Evolutionary conservation across 2,329 filamentous ascomycete genomes (phyloP).

Genomic region (Aspergillus sp.): DNA sequence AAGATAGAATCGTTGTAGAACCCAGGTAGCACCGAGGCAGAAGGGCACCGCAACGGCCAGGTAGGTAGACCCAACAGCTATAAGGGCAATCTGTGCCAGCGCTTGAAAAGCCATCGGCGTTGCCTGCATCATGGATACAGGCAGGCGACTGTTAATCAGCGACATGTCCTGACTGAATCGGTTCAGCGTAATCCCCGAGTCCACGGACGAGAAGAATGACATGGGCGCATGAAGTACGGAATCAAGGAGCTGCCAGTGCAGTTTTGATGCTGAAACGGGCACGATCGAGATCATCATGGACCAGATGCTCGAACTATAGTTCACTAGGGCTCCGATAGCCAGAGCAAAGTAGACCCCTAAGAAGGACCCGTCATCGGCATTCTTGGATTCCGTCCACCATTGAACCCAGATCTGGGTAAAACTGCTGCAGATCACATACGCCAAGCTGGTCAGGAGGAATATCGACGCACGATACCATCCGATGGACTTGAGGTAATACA

Average conservation of each 20-base stretch:
- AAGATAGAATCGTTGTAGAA: conserved; percentile 43
- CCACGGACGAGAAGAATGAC: conserved; percentile 14
- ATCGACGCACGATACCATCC: background rate
- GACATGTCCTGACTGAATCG: conserved; percentile 28
- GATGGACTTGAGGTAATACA: no score
- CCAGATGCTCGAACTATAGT: background rate
- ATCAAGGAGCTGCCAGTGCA: conserved; percentile 7
- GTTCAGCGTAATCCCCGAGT: conserved; percentile 11
- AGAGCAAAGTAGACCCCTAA: background rate
- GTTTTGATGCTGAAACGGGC: background rate
- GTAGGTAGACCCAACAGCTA: conserved; percentile 36
- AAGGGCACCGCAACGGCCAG: conserved; percentile 36
- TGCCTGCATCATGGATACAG: conserved; percentile 1
- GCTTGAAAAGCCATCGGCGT: background rate
- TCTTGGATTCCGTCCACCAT: conserved; percentile 15
- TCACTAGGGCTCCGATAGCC: background rate
- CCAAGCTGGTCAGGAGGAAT: background rate
- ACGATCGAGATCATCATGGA: conserved; percentile 3
- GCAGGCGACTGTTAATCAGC: conserved; percentile 22
- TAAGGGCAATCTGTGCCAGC: conserved; percentile 8
- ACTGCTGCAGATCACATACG: background rate
- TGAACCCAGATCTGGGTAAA: conserved; percentile 46
- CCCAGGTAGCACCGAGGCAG: conserved; percentile 41
- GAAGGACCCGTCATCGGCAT: background rate
- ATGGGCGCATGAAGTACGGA: conserved; percentile 9